These are phyloP conservation scores for Phytophthora vignae DNA, from an alignment of 352 stramenopile species.

Conservation along the genomic window DNA sequence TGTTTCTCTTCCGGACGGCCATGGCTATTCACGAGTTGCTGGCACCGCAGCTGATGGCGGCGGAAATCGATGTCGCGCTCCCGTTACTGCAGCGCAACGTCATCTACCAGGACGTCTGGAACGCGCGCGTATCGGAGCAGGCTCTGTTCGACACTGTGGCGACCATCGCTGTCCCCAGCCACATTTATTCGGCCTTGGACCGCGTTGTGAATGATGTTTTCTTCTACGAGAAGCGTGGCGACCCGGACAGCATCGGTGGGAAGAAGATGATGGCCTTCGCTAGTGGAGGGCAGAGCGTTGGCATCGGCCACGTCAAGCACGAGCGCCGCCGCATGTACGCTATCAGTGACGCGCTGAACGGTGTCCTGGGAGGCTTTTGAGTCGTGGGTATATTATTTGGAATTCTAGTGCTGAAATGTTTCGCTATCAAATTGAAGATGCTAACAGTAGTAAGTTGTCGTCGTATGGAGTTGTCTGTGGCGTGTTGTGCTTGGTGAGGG, in stretches of 20 bases:
- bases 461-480: background rate
- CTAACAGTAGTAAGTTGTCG: background rate
- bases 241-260: conserved; percentile 27
- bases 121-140: conserved; percentile 65
- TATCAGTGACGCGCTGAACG: conserved; percentile 81
- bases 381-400: conserved; percentile 1
- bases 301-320: conserved; percentile 75
- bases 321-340: conserved; percentile 77
- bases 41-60: conserved; percentile 51
- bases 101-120: conserved; percentile 72
- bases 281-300: conserved; percentile 68
- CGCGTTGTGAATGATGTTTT: conserved; percentile 87
- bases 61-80: conserved; percentile 80
- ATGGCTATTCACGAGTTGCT: conserved; percentile 87
- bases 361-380: conserved; percentile 75
- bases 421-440: background rate
- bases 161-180: conserved; percentile 66
- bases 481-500: background rate
- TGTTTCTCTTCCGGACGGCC: conserved; percentile 83
- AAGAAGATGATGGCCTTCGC: conserved; percentile 47
- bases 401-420: background rate
- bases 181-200: conserved; percentile 77
- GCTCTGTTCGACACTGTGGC: conserved; percentile 74
- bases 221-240: conserved; percentile 80
- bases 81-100: conserved; percentile 77